Conservation (phyloP, 177 flowering plant species). For the Vitis hybrid region DNA sequence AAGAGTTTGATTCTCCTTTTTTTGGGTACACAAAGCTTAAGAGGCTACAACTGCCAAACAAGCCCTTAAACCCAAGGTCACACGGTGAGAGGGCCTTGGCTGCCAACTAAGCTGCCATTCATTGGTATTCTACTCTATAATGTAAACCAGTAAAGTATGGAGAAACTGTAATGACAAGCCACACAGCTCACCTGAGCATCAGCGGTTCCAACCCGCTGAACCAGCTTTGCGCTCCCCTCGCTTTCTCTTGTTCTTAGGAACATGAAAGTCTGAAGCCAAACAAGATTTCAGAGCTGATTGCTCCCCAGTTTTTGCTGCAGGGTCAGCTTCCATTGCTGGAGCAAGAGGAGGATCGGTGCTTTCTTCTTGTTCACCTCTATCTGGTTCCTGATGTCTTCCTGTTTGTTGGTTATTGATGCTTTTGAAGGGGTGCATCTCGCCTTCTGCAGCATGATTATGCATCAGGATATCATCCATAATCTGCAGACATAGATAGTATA, state of each 20-base stretch:
- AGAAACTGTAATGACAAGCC: slow-evolving; percentile 21
- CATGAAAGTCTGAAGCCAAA: slow-evolving; percentile 42
- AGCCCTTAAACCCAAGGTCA: too few species aligned
- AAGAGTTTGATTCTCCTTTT: too few species aligned
- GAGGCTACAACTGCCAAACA: too few species aligned
- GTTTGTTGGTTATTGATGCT: slow-evolving; percentile 16
- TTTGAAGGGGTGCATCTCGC: slow-evolving; percentile 28
- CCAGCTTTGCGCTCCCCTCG: slow-evolving; percentile 73
- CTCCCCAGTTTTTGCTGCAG: slow-evolving; percentile 15
- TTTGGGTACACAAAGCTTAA: too few species aligned
- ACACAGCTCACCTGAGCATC: slow-evolving; percentile 38
- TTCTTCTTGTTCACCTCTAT: slow-evolving; percentile 31
- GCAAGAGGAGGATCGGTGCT: slow-evolving; percentile 10
- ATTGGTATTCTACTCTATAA: too few species aligned
- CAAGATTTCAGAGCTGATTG: slow-evolving; percentile 34
- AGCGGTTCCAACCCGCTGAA: slow-evolving; percentile 56
- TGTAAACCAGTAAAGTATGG: not conserved
- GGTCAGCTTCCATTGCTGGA: slow-evolving; percentile 25
- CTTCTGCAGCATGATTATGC: slow-evolving; percentile 41
- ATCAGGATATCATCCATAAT: slow-evolving; percentile 50
- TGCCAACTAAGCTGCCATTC: too few species aligned
- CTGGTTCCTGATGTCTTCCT: slow-evolving; percentile 24
- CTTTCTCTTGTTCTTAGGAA: slow-evolving; percentile 69
- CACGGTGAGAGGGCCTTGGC: too few species aligned
- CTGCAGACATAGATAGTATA: slow-evolving; percentile 34